Evolutionary conservation across 495 filamentous ascomycete genomes (phyloP), one percentile per base, ranked within the genome.

Genomic region (Aspergillus olivimuriae): DNA sequence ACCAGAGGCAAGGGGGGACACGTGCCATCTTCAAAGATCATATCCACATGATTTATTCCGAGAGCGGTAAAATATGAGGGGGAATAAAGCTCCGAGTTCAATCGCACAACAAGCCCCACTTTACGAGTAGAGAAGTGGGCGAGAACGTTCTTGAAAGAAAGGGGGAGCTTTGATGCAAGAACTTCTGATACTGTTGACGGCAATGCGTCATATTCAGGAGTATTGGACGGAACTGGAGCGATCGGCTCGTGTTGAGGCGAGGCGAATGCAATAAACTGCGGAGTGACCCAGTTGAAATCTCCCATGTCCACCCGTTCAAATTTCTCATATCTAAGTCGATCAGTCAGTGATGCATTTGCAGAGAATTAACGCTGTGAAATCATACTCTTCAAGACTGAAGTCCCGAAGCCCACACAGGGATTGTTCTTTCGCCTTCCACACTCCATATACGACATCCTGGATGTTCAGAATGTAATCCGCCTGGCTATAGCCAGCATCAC

Each of bases 241-340:
- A 83, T 71, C 0, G 88, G 89, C 37, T 76, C 74, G 53, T 84
- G 82, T 58, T 97, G 90, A 8, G 92, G 92, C 11, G 91, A 96
- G 12, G 92, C 92, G 58, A 99, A 96, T 14, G 92, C 92, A 11
- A 99, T 78, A 66, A 99, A 99, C 46, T 86, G 72, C 11, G 89
- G 89, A 9, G 89, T 94, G 35, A 99, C 74, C 92, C 92, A 99
- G 73, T 99, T 99, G 83, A 99, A 99, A 65, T 99, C 92, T 44
- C 92, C 92, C 74, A 95, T 89, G 53, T 99, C 94, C 2, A 97
- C 92, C 41, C 92, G 77, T 64, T 99, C 92, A 50, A 78, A 99
- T 56, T 78, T 83, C 66, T 99, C 92, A 57, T 99, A 88, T 32
- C 82, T 86, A 41, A 12, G n/a, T n/a, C 8, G 9, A 6, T 9